Percentiles rank a stretch among this genome's conserved stretches.
These are phyloP conservation scores for Saussurea involucrata DNA, from an alignment of 129 eudicot species.

Conservation along the genomic window DNA sequence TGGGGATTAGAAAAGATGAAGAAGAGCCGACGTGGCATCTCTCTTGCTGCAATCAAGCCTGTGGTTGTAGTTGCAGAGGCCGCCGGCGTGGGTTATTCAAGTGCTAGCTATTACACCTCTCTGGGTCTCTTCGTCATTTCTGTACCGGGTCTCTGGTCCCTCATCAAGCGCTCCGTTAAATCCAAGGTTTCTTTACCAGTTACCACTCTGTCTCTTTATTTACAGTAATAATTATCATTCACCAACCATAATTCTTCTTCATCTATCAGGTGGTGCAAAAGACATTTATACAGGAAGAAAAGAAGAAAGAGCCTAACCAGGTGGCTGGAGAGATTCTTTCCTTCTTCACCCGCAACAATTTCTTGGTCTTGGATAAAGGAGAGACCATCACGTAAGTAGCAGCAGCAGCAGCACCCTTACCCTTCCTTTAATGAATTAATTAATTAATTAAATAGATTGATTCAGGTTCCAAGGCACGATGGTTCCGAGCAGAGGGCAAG, in stretches of 20 bases:
- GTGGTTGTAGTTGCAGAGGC: slow-evolving; percentile 42
- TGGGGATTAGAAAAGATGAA: neutral
- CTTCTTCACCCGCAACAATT: slow-evolving; percentile 85
- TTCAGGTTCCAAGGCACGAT: slow-evolving; percentile 72
- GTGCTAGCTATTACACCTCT: slow-evolving; percentile 89
- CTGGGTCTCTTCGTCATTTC: slow-evolving; percentile 86
- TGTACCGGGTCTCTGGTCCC: slow-evolving; percentile 97
- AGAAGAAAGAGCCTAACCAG: slow-evolving; percentile 58
- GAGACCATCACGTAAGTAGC: slow-evolving; percentile 85
- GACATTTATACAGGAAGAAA: slow-evolving; percentile 50
- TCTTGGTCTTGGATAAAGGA: slow-evolving; percentile 73
- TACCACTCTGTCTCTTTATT: neutral
- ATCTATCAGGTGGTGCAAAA: slow-evolving; percentile 68
- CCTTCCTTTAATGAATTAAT: too few relatives aligned
- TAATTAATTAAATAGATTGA: too few relatives aligned
- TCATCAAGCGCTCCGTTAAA: slow-evolving; percentile 92
- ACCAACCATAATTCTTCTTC: neutral
- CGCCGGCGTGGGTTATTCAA: slow-evolving; percentile 54
- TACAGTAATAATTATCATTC: neutral
- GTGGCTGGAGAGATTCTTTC: slow-evolving; percentile 88
- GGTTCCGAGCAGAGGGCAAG: slow-evolving; percentile 96
- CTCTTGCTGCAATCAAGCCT: slow-evolving; percentile 25
- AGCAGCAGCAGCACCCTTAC: too few relatives aligned
- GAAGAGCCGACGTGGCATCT: too few relatives aligned
- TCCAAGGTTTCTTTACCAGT: slow-evolving; percentile 56